Base-by-base conservation (phyloP, 192 early-diverging fungal species). In the Linnemannia hyalina region DNA sequence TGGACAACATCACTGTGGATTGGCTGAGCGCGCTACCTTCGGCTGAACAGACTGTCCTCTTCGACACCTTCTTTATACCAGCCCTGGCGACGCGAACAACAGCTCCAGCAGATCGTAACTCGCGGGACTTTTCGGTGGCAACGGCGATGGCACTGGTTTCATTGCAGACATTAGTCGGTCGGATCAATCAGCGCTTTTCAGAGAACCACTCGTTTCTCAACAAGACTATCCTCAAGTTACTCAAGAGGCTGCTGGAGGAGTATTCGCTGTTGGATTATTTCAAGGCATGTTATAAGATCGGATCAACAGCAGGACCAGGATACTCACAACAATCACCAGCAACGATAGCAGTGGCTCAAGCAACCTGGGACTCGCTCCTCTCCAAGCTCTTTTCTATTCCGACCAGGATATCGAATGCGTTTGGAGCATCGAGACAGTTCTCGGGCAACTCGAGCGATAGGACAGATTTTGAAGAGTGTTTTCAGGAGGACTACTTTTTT, bases 121-220 rank as follows among this genome's bases (percentile, higher is more conserved):
- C 36, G 9, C 2, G 18, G 11, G 49, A 35, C 47, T n/a, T 22
- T 16, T 20, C 22, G 15, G 18, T 2, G 38, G 29, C 69, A n/a
- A 23, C 44, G 0, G 29, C 57, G 18, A 74, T 86, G 44, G 71
- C 80, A 1, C 49, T 70, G 1, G 63, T 86, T 3, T 77, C 84
- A 18, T 38, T 78, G 36, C 84, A 86, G 26, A 86, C 76, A 23
- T 44, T 86, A 2, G 75, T 81, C 22, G 80, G 68, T 36, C 49
- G 76, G 38, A 22, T 86, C 70, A 80, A 80, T 18, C 57, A 49
- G 18, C 74, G 35, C 10, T 86, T 86, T 29, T 71, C 77, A 11
- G 74, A 86, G 60, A 80, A 86, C 65, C 84, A 86, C 23, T 77
- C 84, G 22, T 80, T 86, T 42, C 38, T 86, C 20, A 86, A 78